These are phyloP conservation scores for Septoria linicola DNA, from an alignment of 2,329 filamentous ascomycete species.

Conservation along the genomic window DNA sequence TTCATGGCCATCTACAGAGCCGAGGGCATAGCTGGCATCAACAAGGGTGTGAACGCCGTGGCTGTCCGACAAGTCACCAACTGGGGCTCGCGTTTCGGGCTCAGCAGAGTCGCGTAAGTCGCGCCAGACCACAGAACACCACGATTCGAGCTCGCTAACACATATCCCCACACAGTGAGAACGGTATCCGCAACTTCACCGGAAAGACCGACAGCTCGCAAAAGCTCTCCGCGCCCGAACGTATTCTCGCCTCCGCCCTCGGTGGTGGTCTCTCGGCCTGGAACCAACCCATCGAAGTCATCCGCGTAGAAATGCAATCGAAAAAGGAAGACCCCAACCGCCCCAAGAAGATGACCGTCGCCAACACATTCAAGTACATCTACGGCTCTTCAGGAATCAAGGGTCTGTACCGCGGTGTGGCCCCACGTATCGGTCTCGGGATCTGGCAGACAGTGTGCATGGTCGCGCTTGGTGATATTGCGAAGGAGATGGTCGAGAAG, in stretches of 20 bases:
- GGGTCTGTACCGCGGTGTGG: slow-evolving; percentile 93
- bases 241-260: slow-evolving; percentile 80
- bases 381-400: slow-evolving; percentile 83
- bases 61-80: slow-evolving; percentile 99
- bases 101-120: slow-evolving; percentile 72
- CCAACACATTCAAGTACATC: slow-evolving; percentile 79
- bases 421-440: slow-evolving; percentile 88
- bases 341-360: slow-evolving; percentile 98
- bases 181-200: slow-evolving; percentile 74
- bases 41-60: slow-evolving; percentile 97
- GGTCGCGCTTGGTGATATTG: slow-evolving; percentile 92
- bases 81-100: slow-evolving; percentile 95
- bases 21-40: slow-evolving; percentile 93
- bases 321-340: slow-evolving; percentile 97
- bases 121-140: not conserved
- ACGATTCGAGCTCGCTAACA: not conserved
- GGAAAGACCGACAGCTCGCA: slow-evolving; percentile 72
- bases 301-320: slow-evolving; percentile 99
- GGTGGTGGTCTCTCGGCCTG: slow-evolving; percentile 95
- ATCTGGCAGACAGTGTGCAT: slow-evolving; percentile 99
- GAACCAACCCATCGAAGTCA: slow-evolving; percentile 99
- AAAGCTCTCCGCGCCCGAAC: slow-evolving; percentile 77
- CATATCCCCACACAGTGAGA: slow-evolving; percentile 54
- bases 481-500: slow-evolving; percentile 65
- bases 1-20: slow-evolving; percentile 96